A percentile compares a stretch with the other conserved stretches of the same genome.
Evolutionary conservation across 2,329 filamentous ascomycete genomes (phyloP).

Genomic region (Arthrobotrys entomopaga): DNA sequence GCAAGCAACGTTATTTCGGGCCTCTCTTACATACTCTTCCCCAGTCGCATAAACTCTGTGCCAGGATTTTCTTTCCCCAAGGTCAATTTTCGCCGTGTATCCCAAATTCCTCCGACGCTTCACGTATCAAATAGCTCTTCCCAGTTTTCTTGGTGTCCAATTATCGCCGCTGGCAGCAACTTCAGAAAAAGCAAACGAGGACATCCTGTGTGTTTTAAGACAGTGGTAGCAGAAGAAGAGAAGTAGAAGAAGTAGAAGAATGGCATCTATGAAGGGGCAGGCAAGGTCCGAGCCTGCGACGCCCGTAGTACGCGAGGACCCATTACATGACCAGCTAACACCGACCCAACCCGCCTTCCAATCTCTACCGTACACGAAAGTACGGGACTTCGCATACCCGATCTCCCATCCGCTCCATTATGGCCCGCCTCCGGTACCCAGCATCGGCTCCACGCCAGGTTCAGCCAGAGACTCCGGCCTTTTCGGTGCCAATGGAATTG

Average conservation of each 20-base stretch:
- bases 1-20: constrained; percentile 23
- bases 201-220: no score
- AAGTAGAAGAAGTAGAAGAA: constrained; percentile 38
- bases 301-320: constrained; percentile 52
- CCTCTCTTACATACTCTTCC: constrained; percentile 1
- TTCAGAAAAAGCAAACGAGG: neutral
- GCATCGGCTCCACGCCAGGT: constrained; percentile 46
- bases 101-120: constrained; percentile 5
- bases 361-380: constrained; percentile 84
- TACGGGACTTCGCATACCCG: constrained; percentile 96
- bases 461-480: constrained; percentile 51
- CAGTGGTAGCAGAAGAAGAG: neutral
- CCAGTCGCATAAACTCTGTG: neutral
- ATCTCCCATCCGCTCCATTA: constrained; percentile 86
- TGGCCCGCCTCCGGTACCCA: constrained; percentile 79
- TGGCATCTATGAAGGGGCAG: constrained; percentile 55
- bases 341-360: constrained; percentile 50
- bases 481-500: constrained; percentile 46
- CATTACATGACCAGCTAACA: constrained; percentile 37
- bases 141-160: neutral
- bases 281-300: constrained; percentile 55
- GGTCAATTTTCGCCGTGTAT: neutral
- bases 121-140: neutral
- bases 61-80: neutral
- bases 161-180: constrained; percentile 15